Evolutionary conservation across 2,329 filamentous ascomycete species (phyloP), one percentile per base, ranked within the genome.

Genomic region (Catunica adiposa): DNA sequence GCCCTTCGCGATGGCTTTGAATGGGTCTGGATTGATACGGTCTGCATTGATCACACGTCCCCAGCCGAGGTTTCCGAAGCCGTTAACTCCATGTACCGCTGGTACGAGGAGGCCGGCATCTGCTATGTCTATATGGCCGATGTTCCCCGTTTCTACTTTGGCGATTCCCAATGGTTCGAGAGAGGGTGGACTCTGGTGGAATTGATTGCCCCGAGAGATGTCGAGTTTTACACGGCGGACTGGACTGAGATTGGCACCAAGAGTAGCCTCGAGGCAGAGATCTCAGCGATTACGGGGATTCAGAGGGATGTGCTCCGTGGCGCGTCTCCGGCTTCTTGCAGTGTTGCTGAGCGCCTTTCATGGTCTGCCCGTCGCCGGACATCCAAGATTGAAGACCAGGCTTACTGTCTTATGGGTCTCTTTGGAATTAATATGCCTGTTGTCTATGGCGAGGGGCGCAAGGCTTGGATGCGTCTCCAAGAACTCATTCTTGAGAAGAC

Each of bases 401-500:
- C 64, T 4, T 66, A 66, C 40, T 65, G 61, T n/a, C 61, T 66
- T 1, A 6, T 66, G 23, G 64, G 64, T 2, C 54, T 65, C 5
- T 66, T 66, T 51, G 60, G 60, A 26, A 56, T 66, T 38, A 65
- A 65, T 53, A 63, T 66, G 60, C 60, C 63, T 1, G 58, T 65
- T 51, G 56, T 65, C 1, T 66, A 66, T 14, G 64, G 64, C 5
- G 64, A 66, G 47, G 64, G 64, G 1, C 52, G 25, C 29, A 63
- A 60, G 40, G 66, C 67, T 8, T 69, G 68, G 52, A 53, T 62
- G 5, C 62, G 67, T 23, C 59, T 69, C 1, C 66, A 69, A 55
- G 61, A 68, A 50, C 66, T 68, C 23, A 66, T 69, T 11, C 60
- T 69, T 40, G 65, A 64, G 56, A 58, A 53, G 15, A 62, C 65